These are phyloP conservation scores for Echinosophora koreensis DNA, from an alignment of 306 rosid species.

Conservation along the genomic window DNA sequence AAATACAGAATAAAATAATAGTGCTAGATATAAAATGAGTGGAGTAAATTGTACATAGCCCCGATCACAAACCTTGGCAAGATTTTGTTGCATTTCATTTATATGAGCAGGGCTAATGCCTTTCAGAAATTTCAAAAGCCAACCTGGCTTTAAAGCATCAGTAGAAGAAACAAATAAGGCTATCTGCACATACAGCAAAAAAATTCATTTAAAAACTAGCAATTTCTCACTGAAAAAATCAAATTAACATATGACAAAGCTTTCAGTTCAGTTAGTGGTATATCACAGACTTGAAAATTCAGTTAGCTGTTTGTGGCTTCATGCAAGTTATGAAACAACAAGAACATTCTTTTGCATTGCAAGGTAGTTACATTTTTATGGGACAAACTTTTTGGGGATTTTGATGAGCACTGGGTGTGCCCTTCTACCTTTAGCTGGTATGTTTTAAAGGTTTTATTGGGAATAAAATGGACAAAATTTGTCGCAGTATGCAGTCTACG, in stretches of 20 bases:
- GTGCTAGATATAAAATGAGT: background rate
- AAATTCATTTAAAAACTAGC: slow-evolving; percentile 23
- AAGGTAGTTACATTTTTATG: background rate
- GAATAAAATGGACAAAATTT: slow-evolving; percentile 18
- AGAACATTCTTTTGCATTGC: background rate
- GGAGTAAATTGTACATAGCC: slow-evolving; percentile 14
- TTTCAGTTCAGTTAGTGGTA: slow-evolving; percentile 32
- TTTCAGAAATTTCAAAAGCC: slow-evolving; percentile 79
- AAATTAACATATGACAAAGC: slow-evolving; percentile 30
- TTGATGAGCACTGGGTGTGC: background rate
- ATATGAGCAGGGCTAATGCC: slow-evolving; percentile 60
- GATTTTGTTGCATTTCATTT: slow-evolving; percentile 73
- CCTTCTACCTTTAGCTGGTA: background rate
- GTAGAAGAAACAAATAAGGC: slow-evolving; percentile 77
- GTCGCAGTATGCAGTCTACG: background rate
- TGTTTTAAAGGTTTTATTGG: background rate
- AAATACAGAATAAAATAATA: slow-evolving; percentile 6
- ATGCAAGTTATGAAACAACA: background rate
- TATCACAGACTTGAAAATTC: slow-evolving; percentile 19
- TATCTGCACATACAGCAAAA: slow-evolving; percentile 50
- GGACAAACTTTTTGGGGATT: slow-evolving; percentile 6
- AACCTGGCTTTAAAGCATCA: slow-evolving; percentile 76
- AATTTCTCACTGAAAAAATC: slow-evolving; percentile 35
- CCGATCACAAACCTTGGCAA: slow-evolving; percentile 74
- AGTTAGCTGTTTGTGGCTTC: background rate